Evolutionary conservation across 2,329 filamentous ascomycete species (phyloP).

Genomic region (Fragosphaeria purpurea): DNA sequence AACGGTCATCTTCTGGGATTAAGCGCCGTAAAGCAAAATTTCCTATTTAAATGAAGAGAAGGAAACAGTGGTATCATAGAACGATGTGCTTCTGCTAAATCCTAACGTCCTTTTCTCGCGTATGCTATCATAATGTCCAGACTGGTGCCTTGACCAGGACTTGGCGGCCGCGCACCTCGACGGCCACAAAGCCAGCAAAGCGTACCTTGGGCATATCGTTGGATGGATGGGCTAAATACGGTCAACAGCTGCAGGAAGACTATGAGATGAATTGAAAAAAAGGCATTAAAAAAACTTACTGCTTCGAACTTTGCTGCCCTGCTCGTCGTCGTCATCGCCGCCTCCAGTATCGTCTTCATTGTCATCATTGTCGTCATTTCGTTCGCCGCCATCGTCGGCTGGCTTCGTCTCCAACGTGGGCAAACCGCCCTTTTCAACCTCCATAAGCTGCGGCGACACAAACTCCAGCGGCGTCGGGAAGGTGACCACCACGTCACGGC

Average conservation of each 20-base stretch:
- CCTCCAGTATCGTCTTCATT: conserved; percentile 27
- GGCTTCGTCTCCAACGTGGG: conserved; percentile 45
- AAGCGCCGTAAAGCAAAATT: too few relatives aligned
- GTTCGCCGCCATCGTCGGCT: conserved; percentile 23
- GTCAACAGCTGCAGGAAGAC: too few relatives aligned
- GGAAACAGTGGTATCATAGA: conserved; percentile 4
- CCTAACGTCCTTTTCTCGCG: not conserved
- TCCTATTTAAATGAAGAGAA: not conserved
- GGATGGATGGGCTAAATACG: conserved; percentile 18
- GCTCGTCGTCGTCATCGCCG: conserved; percentile 26
- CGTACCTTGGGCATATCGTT: conserved; percentile 51
- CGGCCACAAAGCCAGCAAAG: conserved; percentile 63
- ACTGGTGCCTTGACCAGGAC: conserved; percentile 68
- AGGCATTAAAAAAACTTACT: conserved; percentile 3
- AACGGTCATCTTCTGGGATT: too few relatives aligned
- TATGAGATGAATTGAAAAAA: not conserved
- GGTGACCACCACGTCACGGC: conserved; percentile 76
- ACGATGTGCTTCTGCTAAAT: not conserved
- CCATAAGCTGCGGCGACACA: conserved; percentile 69
- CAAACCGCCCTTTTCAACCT: conserved; percentile 64
- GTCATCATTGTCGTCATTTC: conserved; percentile 25
- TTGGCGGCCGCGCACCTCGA: conserved; percentile 67
- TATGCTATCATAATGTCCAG: conserved; percentile 40
- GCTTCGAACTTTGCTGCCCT: conserved; percentile 20
- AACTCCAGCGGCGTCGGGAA: conserved; percentile 71